Percentiles rank a stretch among this genome's conserved stretches.
phyloP scores from a whole-genome alignment of 2,329 filamentous ascomycete genomes.

The Ceratocystis lukuohia region DNA sequence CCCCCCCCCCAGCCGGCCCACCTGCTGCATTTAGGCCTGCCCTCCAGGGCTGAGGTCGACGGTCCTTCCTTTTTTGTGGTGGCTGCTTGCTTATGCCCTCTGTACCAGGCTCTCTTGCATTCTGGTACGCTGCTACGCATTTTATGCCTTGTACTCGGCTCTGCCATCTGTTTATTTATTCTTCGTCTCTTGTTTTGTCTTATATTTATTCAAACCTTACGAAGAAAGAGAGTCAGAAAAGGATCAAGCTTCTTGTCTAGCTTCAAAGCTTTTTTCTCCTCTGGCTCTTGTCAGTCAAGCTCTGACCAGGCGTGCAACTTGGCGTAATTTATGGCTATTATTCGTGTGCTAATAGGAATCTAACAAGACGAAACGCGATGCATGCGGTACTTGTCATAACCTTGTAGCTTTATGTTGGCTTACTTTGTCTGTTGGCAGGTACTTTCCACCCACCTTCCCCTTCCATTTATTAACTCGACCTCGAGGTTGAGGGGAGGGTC shows the following conservation, averaged over 20 bases:
- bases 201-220: no score
- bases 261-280: not conserved
- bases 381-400: not conserved
- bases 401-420: no score
- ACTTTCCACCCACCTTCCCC: not conserved
- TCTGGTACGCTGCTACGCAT: not conserved
- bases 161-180: no score
- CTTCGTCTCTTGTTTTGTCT: no score
- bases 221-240: not conserved
- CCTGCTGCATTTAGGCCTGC: no score
- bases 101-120: not conserved
- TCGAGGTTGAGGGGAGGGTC: not conserved
- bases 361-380: not conserved
- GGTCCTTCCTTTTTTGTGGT: no score
- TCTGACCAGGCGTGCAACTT: not conserved
- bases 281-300: not conserved
- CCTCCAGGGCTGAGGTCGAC: no score
- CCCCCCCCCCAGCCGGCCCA: no score
- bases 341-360: not conserved
- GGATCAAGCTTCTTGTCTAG: constrained; percentile 3
- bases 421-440: not conserved
- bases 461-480: not conserved
- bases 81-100: no score
- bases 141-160: not conserved
- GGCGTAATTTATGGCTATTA: not conserved